Percentiles rank a stretch among this genome's conserved stretches.
Conservation (phyloP, 2,329 filamentous ascomycete species). For the Acarospora socialis region DNA sequence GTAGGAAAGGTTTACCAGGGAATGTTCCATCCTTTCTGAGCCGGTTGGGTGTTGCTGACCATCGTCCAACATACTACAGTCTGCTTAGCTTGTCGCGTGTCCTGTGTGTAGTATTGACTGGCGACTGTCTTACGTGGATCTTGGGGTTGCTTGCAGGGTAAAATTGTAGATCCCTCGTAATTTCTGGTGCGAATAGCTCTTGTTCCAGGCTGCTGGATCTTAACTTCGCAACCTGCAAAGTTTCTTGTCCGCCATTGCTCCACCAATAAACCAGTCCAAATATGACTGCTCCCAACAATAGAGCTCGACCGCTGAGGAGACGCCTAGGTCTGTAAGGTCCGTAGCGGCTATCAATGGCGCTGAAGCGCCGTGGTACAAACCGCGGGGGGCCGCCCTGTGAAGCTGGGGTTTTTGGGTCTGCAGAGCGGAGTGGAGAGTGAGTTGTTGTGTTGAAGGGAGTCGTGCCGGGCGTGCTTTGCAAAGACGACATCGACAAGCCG, state of each 20-base stretch:
- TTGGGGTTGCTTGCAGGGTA: constrained; percentile 15
- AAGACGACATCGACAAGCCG: no score
- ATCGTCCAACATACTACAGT: constrained; percentile 16
- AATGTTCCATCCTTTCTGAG: constrained; percentile 17
- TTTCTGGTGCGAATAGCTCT: constrained; percentile 11
- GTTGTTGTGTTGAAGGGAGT: constrained; percentile 10
- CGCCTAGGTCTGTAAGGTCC: no score
- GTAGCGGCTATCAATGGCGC: no score
- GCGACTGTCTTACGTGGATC: constrained; percentile 13
- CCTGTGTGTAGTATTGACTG: no score
- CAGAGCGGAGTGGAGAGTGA: constrained; percentile 11
- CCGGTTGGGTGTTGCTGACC: constrained; percentile 16
- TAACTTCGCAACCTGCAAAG: constrained; percentile 9
- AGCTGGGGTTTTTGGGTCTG: constrained; percentile 8
- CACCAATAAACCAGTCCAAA: constrained; percentile 12
- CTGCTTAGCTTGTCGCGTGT: no score
- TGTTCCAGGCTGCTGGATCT: constrained; percentile 10
- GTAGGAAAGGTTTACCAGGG: constrained; percentile 13
- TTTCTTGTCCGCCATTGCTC: constrained; percentile 11
- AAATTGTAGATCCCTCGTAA: constrained; percentile 14
- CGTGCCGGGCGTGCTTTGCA: no score
- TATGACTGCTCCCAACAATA: constrained; percentile 5
- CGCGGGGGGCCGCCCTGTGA: constrained; percentile 5
- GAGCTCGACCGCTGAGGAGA: no score
- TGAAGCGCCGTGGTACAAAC: constrained; percentile 2